These are phyloP conservation scores for Pyronema omphalodes DNA, from an alignment of 495 filamentous ascomycete species.

Conservation along the genomic window DNA sequence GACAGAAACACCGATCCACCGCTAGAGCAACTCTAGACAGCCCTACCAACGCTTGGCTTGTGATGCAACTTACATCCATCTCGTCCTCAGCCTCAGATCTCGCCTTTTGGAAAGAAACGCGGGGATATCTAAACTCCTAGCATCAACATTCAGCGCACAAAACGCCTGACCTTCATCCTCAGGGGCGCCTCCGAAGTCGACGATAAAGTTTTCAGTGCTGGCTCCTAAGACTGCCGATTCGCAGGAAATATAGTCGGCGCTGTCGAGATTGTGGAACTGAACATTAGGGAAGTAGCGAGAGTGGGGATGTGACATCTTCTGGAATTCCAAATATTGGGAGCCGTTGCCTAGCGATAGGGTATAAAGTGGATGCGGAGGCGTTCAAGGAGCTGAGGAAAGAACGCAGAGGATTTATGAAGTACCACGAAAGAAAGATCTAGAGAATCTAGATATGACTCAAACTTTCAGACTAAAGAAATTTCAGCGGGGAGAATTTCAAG, in stretches of 20 bases:
- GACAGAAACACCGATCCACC: too few relatives aligned
- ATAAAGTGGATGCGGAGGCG: too few relatives aligned
- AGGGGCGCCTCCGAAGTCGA: slow-evolving; percentile 39
- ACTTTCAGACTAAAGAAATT: too few relatives aligned
- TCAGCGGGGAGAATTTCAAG: too few relatives aligned
- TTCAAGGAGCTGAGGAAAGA: too few relatives aligned
- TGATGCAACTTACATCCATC: slow-evolving; percentile 42
- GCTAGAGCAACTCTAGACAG: background rate
- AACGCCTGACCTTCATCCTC: slow-evolving; percentile 34
- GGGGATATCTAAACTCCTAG: background rate
- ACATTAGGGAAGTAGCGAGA: slow-evolving; percentile 4
- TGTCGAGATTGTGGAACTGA: slow-evolving; percentile 35
- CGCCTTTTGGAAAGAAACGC: background rate
- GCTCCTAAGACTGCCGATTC: slow-evolving; percentile 25
- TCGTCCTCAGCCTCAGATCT: slow-evolving; percentile 10
- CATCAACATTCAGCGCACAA: slow-evolving; percentile 36
- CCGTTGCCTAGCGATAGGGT: too few relatives aligned
- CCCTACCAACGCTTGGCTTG: background rate
- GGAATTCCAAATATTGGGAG: too few relatives aligned
- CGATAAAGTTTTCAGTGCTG: slow-evolving; percentile 36
- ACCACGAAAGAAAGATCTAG: too few relatives aligned
- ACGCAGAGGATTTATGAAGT: too few relatives aligned
- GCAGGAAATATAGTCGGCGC: slow-evolving; percentile 25
- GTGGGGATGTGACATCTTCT: background rate
- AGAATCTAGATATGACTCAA: too few relatives aligned